These are phyloP conservation scores for Suillus placidus DNA, from an alignment of 768 basidiomycete species.

Conservation along the genomic window DNA sequence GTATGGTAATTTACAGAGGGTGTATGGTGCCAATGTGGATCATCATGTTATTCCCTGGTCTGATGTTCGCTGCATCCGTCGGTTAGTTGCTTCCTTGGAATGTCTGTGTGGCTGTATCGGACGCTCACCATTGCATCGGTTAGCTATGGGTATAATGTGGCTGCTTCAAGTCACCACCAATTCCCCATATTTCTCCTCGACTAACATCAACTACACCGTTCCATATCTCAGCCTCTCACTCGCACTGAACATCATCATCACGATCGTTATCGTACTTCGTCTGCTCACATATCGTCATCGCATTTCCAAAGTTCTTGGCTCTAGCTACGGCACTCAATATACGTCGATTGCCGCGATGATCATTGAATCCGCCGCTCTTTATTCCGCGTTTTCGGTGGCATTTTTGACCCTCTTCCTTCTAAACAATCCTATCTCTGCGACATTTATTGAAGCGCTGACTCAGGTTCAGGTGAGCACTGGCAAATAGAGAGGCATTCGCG, in stretches of 20 bases:
- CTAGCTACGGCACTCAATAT: conserved; percentile 28
- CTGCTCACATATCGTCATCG: conserved; percentile 26
- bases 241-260: conserved; percentile 35
- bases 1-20: conserved; percentile 7
- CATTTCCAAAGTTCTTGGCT: conserved; percentile 22
- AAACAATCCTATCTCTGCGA: conserved; percentile 25
- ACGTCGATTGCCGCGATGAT: conserved; percentile 37
- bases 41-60: conserved; percentile 1
- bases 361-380: conserved; percentile 38
- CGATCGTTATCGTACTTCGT: conserved; percentile 34
- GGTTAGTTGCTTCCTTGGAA: not conserved
- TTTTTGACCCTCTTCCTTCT: conserved; percentile 33
- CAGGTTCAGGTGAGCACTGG: conserved; percentile 30
- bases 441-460: conserved; percentile 32
- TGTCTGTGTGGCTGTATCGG: no score
- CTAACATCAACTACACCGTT: conserved; percentile 16
- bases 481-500: not conserved
- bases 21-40: not conserved
- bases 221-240: conserved; percentile 34
- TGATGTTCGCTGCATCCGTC: not conserved
- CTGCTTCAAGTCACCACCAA: not conserved
- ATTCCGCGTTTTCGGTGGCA: conserved; percentile 28
- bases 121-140: not conserved
- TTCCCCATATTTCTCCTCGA: conserved; percentile 13
- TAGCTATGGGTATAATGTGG: conserved; percentile 2